Percentiles rank a stretch among this genome's conserved stretches.
Evolutionary conservation across 2,329 filamentous ascomycete genomes (phyloP).

Genomic region (Fusarium dlaminii): DNA sequence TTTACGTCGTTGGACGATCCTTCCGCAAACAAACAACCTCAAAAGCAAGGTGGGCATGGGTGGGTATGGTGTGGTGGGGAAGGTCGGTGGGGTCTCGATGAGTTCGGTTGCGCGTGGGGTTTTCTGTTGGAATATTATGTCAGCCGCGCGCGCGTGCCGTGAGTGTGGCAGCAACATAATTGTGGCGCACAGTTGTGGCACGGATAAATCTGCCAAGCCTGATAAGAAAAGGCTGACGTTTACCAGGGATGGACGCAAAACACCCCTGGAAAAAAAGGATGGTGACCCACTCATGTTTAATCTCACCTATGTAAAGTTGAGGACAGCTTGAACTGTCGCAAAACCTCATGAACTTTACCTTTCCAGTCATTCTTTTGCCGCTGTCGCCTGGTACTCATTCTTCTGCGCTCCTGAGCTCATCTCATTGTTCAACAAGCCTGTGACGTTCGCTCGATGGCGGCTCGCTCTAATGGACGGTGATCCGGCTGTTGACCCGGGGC

Average conservation of each 20-base stretch:
- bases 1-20: slow-evolving; percentile 8
- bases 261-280: slow-evolving; percentile 39
- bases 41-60: slow-evolving; percentile 30
- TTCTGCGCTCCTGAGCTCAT: slow-evolving; percentile 7
- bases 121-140: background rate
- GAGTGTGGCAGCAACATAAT: background rate
- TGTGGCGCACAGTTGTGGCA: background rate
- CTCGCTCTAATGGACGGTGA: slow-evolving; percentile 72
- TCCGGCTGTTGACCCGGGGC: slow-evolving; percentile 72
- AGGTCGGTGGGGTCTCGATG: background rate
- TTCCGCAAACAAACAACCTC: slow-evolving; percentile 16
- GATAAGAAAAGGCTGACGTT: slow-evolving; percentile 13
- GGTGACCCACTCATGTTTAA: slow-evolving; percentile 27
- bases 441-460: slow-evolving; percentile 35
- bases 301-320: slow-evolving; percentile 30
- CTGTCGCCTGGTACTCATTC: background rate
- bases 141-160: background rate
- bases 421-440: background rate
- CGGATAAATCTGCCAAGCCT: background rate
- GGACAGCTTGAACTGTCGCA: slow-evolving; percentile 42
- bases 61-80: background rate
- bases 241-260: background rate
- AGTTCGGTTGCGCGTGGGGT: slow-evolving; percentile 5
- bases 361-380: slow-evolving; percentile 24
- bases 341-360: slow-evolving; percentile 28